A percentile compares a stretch with the other conserved stretches of the same genome.
Evolutionary conservation across 202 grass and related monocot genomes (phyloP).

Genomic region (Panicum hallii): DNA sequence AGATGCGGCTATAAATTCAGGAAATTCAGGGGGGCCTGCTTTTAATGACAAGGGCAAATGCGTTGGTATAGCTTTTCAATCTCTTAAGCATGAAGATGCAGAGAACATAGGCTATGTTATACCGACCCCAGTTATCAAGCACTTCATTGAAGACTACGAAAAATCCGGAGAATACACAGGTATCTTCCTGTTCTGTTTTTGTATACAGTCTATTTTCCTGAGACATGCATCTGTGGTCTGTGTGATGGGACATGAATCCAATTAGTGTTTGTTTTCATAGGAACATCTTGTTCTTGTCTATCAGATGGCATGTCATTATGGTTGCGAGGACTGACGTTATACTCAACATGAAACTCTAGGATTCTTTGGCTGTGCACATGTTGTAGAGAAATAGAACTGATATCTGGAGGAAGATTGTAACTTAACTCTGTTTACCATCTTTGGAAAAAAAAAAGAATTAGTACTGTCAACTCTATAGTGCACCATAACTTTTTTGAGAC

Average conservation of each 20-base stretch:
- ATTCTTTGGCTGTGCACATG: background rate
- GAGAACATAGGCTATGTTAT: conserved; percentile 99
- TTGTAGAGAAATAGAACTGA: background rate
- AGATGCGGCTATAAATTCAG: conserved; percentile 99
- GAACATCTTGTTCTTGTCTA: background rate
- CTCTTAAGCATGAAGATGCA: conserved; percentile 98
- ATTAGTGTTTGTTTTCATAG: background rate
- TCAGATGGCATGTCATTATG: conserved; percentile 14
- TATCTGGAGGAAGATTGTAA: background rate
- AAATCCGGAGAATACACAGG: conserved; percentile 92
- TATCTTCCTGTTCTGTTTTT: conserved; percentile 20
- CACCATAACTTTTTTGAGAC: background rate
- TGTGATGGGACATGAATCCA: conserved; percentile 10
- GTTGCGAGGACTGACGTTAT: background rate
- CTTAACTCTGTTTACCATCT: conserved; percentile 8
- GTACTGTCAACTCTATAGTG: background rate
- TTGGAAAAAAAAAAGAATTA: background rate
- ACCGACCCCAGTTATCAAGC: conserved; percentile 92
- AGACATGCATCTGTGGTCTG: conserved; percentile 21
- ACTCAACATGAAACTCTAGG: background rate
- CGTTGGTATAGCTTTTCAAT: conserved; percentile 98
- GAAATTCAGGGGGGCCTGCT: conserved; percentile 96
- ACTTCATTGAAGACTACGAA: conserved; percentile 94
- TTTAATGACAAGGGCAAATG: conserved; percentile 92
- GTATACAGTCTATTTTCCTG: conserved; percentile 1